Base-by-base conservation (phyloP, 2,329 filamentous ascomycete species). In the Thielaviopsis populi region DNA sequence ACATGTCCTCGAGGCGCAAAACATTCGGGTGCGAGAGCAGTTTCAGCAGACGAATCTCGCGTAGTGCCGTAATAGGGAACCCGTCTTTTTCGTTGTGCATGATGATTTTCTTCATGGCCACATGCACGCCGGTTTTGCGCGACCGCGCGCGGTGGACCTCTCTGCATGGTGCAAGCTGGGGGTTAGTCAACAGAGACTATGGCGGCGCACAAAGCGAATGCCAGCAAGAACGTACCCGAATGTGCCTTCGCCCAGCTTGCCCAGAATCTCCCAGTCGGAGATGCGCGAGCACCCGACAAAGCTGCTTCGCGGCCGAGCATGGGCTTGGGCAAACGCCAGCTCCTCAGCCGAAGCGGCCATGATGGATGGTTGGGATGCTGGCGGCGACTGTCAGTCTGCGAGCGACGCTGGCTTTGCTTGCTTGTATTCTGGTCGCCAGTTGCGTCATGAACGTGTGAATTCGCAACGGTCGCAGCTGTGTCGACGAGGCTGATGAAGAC, bases 1-100 rank as follows among this genome's bases (percentile, higher is more conserved):
- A 90, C 94, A 99, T 99, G 74, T 99, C 94, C 72, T 94, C 89
- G 43, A 99, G 79, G 67, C 83, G 84, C 65, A 99, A 77, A 61
- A 97, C 83, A 71, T 99, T 99, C 65, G 82, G 81, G 73, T 99
- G 94, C 10, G 87, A 91, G n/a, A 99, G 78, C 69, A 96, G 84
- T 76, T 99, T 99, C 66, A 99, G 80, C 46, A 99, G 83, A 77
- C 97, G 97, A 78, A 99, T 96, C 74, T 99, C 94, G 71, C 94
- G 88, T 56, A 99, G 82, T 6, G 94, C 92, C 0, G 94, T 99
- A 68, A 99, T 99, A n/a, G 94, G 94, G 69, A 99, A 99, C 60
- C 94, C 94, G 75, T 99, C 94, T 74, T 96, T 97, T 77, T 99
- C 94, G 74, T 97, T 95, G 74, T 97, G 94, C 89, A 97, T 96